Base-by-base conservation (phyloP, 306 rosid species). In the Vigna mungo region DNA sequence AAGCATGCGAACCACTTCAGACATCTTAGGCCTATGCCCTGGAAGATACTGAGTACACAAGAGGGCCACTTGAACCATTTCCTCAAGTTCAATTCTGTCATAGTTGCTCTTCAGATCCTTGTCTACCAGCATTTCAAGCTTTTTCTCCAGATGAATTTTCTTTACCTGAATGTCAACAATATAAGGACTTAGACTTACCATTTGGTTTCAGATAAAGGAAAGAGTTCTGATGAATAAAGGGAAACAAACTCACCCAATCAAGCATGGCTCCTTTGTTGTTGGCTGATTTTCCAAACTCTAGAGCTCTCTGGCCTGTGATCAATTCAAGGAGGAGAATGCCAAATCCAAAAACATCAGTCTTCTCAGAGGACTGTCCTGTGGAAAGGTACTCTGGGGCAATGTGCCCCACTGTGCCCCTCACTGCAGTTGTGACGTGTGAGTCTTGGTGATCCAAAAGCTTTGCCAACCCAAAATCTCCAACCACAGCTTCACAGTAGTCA, bases 391-490 rank as follows among this genome's bases (percentile, higher is more conserved):
- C 88, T 2, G 88, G 88, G 12, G 88, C 88, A 52, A 85, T 85
- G 21, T 85, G 88, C 30, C 88, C 88, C 21, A 82, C 88, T 21
- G 88, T 85, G 17, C 86, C 88, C 30, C 88, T 55, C 36, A 85
- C 88, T n/a, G 89, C 89, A 51, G 86, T 85, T 44, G 89, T 85
- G 13, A 85, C 89, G 76, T 85, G 89, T 43, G 89, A 85, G 32
- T 85, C 89, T 79, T 82, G 86, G 75, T 85, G 86, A 72, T 82
- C 86, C 80, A 85, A 76, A 66, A 82, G 86, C 74, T 85, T 85
- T 66, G 89, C 89, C 71, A 85, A 47, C 3, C 89, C 89, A 53
- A 85, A 85, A 76, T 85, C 89, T 58, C 89, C 89, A 60, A 82
- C 89, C 12, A 85, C 84, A 32, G 89, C 89, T 72, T 85, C 89